Evolutionary conservation across 441 rosid genomes (phyloP), one percentile per base, ranked within the genome.

Genomic region (Populus hybrid): DNA sequence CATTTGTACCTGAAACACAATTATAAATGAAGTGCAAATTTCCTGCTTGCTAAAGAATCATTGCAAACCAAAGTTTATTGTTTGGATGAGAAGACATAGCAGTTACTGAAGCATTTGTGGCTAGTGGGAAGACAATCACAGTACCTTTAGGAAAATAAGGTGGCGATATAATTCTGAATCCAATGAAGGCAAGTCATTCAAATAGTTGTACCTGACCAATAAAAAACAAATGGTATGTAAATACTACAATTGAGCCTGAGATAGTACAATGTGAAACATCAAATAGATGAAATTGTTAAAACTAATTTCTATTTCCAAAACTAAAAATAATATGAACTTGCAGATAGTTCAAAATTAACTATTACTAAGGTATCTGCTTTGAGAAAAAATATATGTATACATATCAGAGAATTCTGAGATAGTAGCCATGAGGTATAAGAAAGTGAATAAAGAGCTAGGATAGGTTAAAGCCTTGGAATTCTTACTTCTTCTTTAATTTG

Each of bases 161-260:
- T 96, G 99, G 71, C 95, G 96, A 84, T 93, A 96, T 81, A 96
- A 82, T 81, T 96, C 99, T 21, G 99, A 98, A 84, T 96, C 99
- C 87, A 96, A 81, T 4, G 99, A 94, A 73, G 99, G 99, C 90
- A 96, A 86, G 88, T 96, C 98, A 84, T 96, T 93, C 82, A 96
- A 85, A 81, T 91, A 96, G 84, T 96, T 96, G 86, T 84, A 89
- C 95, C 99, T 96, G 82, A 84, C 71, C 79, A 83, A 82, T 66
- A 72, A 78, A 81, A 63, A 75, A 75, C 72, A 23, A 40, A 61
- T 4, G 67, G 35, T 50, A 50, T 7, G 5, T 50, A 50, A 50
- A 50, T 50, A 50, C 59, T 14, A 5, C n/a, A 50, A 50, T 50
- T 50, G 18, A 50, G 59, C 59, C 59, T 50, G 59, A 50, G 19